phyloP scores from a whole-genome alignment of 106 monocot species.

The Chionographis japonica region DNA sequence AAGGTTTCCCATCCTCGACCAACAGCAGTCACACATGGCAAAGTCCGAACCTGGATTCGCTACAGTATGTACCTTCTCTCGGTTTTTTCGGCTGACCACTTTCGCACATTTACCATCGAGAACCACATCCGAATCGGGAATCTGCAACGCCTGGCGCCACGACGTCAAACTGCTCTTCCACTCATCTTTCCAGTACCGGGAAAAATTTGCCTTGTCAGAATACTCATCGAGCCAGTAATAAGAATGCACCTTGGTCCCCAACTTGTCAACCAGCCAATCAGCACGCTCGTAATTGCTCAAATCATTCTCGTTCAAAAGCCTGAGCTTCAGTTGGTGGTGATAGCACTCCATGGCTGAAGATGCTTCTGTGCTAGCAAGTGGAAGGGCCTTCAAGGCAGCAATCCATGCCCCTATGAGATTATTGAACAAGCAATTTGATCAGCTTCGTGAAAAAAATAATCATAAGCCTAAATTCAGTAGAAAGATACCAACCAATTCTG shows the following conservation, averaged over 20 bases:
- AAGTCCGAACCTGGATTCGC: slow-evolving; percentile 79
- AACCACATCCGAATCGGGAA: slow-evolving; percentile 60
- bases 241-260: slow-evolving; percentile 91
- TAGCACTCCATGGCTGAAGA: slow-evolving; percentile 83
- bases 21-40: slow-evolving; percentile 77
- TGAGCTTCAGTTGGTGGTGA: slow-evolving; percentile 76
- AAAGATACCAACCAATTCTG: slow-evolving; percentile 53
- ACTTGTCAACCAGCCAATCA: slow-evolving; percentile 90
- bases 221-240: slow-evolving; percentile 95
- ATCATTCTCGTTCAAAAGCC: slow-evolving; percentile 78
- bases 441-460: not conserved
- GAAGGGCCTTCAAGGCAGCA: slow-evolving; percentile 54
- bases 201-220: slow-evolving; percentile 70
- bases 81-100: slow-evolving; percentile 37
- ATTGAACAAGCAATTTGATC: slow-evolving; percentile 5
- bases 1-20: slow-evolving; percentile 73
- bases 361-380: slow-evolving; percentile 62
- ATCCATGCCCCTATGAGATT: slow-evolving; percentile 54
- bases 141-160: slow-evolving; percentile 54
- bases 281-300: slow-evolving; percentile 52
- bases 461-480: not conserved
- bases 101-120: slow-evolving; percentile 33
- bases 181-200: slow-evolving; percentile 92
- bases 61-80: slow-evolving; percentile 34
- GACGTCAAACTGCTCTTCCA: slow-evolving; percentile 83